A percentile compares a stretch with the other conserved stretches of the same genome.
phyloP scores from a whole-genome alignment of 2,329 filamentous ascomycete genomes.

The Cadophora sp. region DNA sequence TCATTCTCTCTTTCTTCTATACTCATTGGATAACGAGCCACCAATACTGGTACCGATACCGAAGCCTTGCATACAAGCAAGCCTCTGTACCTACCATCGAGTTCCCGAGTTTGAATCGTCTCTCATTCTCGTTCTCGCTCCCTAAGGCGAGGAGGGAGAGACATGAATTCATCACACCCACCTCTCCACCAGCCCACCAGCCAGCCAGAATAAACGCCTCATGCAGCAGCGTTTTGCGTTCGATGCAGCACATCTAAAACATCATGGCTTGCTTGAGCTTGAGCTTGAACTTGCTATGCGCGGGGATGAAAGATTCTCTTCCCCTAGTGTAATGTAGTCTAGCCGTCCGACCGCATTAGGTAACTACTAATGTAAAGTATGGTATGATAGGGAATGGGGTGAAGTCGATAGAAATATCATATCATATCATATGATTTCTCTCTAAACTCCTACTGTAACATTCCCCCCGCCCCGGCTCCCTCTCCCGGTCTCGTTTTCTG shows the following conservation, averaged over 20 bases:
- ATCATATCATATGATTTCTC: background rate
- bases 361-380: no score
- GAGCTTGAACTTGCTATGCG: background rate
- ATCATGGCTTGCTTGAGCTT: background rate
- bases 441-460: no score
- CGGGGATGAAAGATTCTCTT: background rate
- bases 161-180: background rate
- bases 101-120: background rate
- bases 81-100: background rate
- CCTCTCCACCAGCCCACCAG: background rate
- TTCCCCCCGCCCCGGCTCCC: no score
- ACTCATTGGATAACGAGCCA: no score
- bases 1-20: no score
- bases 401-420: conserved; percentile 3
- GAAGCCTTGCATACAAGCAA: background rate
- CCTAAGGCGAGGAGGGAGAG: no score
- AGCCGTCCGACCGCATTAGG: background rate
- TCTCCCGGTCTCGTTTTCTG: no score
- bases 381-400: no score
- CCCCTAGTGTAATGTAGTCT: background rate
- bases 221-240: background rate
- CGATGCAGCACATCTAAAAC: conserved; percentile 2
- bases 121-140: background rate
- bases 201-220: background rate
- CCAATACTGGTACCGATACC: no score